These are phyloP conservation scores for Rosa hybrid DNA, from an alignment of 331 rosid species.

Conservation along the genomic window DNA sequence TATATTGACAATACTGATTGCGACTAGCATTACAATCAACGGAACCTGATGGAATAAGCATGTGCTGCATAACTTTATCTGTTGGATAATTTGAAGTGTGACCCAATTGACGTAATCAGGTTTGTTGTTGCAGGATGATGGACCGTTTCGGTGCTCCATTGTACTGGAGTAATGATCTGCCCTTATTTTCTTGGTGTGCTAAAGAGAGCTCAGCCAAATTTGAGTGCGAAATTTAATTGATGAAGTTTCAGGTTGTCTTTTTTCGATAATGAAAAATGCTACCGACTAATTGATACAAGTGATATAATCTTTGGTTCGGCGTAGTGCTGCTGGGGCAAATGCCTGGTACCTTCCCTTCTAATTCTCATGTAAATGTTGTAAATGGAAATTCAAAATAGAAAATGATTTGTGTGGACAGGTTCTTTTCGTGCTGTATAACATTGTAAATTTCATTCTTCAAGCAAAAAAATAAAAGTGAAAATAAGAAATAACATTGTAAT, in stretches of 20 bases:
- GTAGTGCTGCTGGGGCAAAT: constrained; percentile 33
- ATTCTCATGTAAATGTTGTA: constrained; percentile 68
- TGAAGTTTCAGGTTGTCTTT: constrained; percentile 49
- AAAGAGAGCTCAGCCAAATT: constrained; percentile 34
- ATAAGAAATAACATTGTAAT: constrained; percentile 9
- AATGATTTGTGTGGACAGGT: constrained; percentile 55
- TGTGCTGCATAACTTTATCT: not conserved
- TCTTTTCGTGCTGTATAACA: constrained; percentile 45
- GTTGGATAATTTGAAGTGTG: not conserved
- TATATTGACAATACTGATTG: not conserved
- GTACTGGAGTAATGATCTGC: constrained; percentile 26
- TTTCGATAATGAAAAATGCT: constrained; percentile 50
- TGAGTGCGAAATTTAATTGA: constrained; percentile 41
- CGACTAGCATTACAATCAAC: not conserved
- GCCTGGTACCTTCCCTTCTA: constrained; percentile 41
- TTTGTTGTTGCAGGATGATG: constrained; percentile 52
- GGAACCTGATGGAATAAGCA: not conserved
- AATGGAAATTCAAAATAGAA: constrained; percentile 40
- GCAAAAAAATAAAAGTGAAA: constrained; percentile 20
- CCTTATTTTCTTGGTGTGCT: constrained; percentile 32
- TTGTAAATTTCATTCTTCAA: constrained; percentile 44
- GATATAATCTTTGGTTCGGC: constrained; percentile 39
- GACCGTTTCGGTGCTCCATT: not conserved
- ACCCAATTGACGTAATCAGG: not conserved
- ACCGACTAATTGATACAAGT: constrained; percentile 68